A percentile compares a stretch with the other conserved stretches of the same genome.
Conservation (phyloP, 2,329 filamentous ascomycete genomes). For the Sodiomyces alkalinus region DNA sequence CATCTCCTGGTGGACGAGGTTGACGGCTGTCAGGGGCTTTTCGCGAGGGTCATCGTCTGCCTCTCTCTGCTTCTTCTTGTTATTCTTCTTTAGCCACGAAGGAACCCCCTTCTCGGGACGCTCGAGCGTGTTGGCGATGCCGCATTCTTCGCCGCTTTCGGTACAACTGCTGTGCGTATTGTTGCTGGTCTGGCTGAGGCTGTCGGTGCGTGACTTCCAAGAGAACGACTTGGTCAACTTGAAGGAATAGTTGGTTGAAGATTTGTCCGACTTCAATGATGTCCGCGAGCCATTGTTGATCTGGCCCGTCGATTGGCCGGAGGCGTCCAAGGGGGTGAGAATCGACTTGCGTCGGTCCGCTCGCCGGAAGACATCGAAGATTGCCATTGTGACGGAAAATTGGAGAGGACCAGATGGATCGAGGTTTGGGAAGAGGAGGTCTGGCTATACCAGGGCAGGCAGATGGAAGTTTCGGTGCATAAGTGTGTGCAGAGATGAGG, state of each 20-base stretch:
- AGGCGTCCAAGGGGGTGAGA: conserved; percentile 7
- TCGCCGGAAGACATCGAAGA: conserved; percentile 25
- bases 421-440: not conserved
- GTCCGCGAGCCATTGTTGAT: no score
- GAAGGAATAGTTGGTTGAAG: conserved; percentile 6
- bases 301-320: conserved; percentile 15
- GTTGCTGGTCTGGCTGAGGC: conserved; percentile 12
- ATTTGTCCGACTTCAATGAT: no score
- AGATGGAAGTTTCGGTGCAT: not conserved
- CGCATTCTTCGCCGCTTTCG: no score
- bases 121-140: conserved; percentile 1
- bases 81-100: conserved; percentile 7
- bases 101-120: conserved; percentile 2
- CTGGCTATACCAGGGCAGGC: not conserved
- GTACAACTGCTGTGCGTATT: conserved; percentile 7
- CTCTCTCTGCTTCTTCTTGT: conserved; percentile 12
- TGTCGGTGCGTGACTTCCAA: conserved; percentile 9
- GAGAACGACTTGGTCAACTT: conserved; percentile 8
- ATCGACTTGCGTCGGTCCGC: conserved; percentile 20
- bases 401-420: not conserved
- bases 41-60: conserved; percentile 24
- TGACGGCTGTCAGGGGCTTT: conserved; percentile 27
- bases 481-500: no score
- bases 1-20: conserved; percentile 30
- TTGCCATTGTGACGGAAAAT: conserved; percentile 18